phyloP scores from a whole-genome alignment of 2,329 filamentous ascomycete genomes.

The Rhinocladiella similis region DNA sequence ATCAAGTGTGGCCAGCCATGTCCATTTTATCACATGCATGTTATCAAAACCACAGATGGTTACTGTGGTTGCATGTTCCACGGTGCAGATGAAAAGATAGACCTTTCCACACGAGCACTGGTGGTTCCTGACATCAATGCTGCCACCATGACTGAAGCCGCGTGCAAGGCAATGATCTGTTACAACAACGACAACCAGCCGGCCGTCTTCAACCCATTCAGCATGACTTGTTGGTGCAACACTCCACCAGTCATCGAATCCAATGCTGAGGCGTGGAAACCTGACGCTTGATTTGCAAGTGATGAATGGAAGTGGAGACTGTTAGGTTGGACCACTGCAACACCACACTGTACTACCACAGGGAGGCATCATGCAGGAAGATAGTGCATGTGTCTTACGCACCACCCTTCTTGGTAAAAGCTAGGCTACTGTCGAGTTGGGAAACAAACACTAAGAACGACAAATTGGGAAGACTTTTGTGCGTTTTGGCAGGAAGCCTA shows the following conservation, averaged over 20 bases:
- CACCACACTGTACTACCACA: not conserved
- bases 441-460: not conserved
- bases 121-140: slow-evolving; percentile 17
- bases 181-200: slow-evolving; percentile 20
- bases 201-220: slow-evolving; percentile 27
- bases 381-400: not conserved
- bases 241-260: slow-evolving; percentile 18
- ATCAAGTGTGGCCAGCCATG: slow-evolving; percentile 17
- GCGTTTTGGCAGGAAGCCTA: not conserved
- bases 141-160: slow-evolving; percentile 25
- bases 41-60: slow-evolving; percentile 17
- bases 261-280: slow-evolving; percentile 17
- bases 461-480: not conserved
- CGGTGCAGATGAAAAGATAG: slow-evolving; percentile 13
- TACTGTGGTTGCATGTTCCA: slow-evolving; percentile 27
- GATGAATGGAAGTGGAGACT: not conserved
- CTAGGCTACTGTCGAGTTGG: not conserved
- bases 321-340: not conserved
- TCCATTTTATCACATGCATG: slow-evolving; percentile 22
- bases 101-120: slow-evolving; percentile 10
- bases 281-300: not conserved
- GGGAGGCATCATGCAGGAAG: not conserved
- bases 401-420: not conserved
- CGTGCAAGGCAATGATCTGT: slow-evolving; percentile 27
- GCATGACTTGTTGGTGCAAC: slow-evolving; percentile 26